These are phyloP conservation scores for Colletotrichum sp. DNA, from an alignment of 2,329 filamentous ascomycete genomes.

Conservation along the genomic window DNA sequence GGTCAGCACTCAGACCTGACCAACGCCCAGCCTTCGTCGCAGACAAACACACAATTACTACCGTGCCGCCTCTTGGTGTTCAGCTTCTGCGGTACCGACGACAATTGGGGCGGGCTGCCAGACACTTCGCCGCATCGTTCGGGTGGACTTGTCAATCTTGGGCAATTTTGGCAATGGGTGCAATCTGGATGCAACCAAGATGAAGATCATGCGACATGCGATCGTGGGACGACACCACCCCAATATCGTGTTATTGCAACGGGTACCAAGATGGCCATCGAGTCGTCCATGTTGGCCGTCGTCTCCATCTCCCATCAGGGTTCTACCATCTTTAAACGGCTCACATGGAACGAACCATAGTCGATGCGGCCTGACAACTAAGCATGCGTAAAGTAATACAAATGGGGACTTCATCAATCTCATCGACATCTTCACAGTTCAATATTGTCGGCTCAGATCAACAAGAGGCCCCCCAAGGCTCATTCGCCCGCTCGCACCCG, in stretches of 20 bases:
- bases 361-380: background rate
- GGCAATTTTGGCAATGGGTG: background rate
- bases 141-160: background rate
- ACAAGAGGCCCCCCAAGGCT: background rate
- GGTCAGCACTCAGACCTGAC: background rate
- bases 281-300: background rate
- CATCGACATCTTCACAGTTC: background rate
- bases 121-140: background rate
- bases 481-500: background rate
- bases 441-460: background rate
- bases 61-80: background rate
- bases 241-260: background rate
- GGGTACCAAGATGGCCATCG: background rate
- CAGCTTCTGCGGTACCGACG: background rate
- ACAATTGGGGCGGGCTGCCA: background rate
- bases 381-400: background rate
- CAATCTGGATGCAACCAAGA: background rate
- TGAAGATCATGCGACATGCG: conserved; percentile 14
- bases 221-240: background rate
- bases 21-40: background rate
- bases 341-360: background rate
- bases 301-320: background rate
- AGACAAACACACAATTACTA: background rate
- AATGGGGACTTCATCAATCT: background rate
- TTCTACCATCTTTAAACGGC: background rate